Evolutionary conservation across 371 early-diverging fungal genomes (phyloP), one percentile per base, ranked within the genome.

Genomic region (Rhizopus arrhizus): DNA sequence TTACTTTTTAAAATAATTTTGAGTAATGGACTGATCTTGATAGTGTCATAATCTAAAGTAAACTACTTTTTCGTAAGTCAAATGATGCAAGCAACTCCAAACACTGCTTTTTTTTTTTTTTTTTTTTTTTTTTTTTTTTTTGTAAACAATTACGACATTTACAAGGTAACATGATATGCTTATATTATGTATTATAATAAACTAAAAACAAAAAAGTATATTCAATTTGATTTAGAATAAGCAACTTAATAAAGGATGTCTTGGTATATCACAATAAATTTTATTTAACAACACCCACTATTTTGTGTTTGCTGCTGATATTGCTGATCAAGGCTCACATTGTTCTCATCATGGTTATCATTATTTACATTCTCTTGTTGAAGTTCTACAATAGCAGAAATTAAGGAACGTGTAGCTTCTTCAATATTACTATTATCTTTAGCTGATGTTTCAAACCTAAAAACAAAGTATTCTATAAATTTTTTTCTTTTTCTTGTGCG

Each of bases 361-460:
- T 65, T 69, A n/a, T 70, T 59, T 28, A 69, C 70, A 46, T 73
- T 69, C 47, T 74, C 75, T 66, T 76, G 70, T 58, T 80, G 77
- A 4, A 80, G 58, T 13, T 62, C 62, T 16, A 80, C 51, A 42
- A 80, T 69, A 15, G 74, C 49, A 29, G 71, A 53, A 36, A 85
- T 73, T 51, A 87, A 64, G 55, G 75, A 71, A 9, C 82, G 81
- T 3, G 83, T 73, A 22, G 88, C 88, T 58, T 87, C 85, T 40
- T 87, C 86, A 53, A 87, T 82, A 41, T 87, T 85, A 46, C 64
- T 82, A 62, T 87, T 85, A 28, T 85, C 84, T 53, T 87, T 87
- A 4, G 88, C 88, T 7, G 86, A 85, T 11, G 88, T 85, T 33
- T 81, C 81, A 61, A 85, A 87, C 85, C 87, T 85, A 59, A 42